Evolutionary conservation across 345 rosid genomes (phyloP), one percentile per base, ranked within the genome.

Genomic region (Carallia brachiata): DNA sequence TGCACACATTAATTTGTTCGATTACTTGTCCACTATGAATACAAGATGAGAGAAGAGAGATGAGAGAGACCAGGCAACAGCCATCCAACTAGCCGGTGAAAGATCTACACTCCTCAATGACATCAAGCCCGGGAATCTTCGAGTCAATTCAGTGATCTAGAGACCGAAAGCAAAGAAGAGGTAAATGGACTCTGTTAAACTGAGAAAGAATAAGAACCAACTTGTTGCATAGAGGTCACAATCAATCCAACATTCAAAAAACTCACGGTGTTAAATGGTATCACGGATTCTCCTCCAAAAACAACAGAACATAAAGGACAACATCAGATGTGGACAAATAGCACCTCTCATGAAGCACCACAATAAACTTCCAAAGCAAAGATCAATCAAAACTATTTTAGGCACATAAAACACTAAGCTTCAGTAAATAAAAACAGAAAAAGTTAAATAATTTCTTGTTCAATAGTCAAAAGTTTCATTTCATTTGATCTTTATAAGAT

Each of bases 41-140:
- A 9, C 27, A 18, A 17, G 16, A 18, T 44, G 36, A 54, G 63
- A 66, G 4, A 64, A 52, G 73, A 37, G 8, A 71, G 40, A 73
- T 44, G 71, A 70, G 28, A 77, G 53, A 62, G 72, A 96, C 97
- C 97, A 92, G 53, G 97, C 90, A 68, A 92, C 88, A n/a, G 94
- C 84, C 89, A 92, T 87, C 97, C 97, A 92, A 79, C 96, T 90
- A 17, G 96, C 96, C 0, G 97, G 94, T 13, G 90, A 90, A 75
- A 92, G 83, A 78, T 92, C 89, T 69, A 88, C 80, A 61, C 86
- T 91, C 79, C 83, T 83, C 44, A 91, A 73, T 18, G 90, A 82
- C 77, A 61, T 68, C 52, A 91, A 65, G 39, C 82, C 85, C 0
- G 81, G 87, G 76, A 79, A 67, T 70, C 70, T 78, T 66, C 53